Base-by-base conservation (phyloP, 2,329 filamentous ascomycete genomes). In the Aphanoascus verrucosus region DNA sequence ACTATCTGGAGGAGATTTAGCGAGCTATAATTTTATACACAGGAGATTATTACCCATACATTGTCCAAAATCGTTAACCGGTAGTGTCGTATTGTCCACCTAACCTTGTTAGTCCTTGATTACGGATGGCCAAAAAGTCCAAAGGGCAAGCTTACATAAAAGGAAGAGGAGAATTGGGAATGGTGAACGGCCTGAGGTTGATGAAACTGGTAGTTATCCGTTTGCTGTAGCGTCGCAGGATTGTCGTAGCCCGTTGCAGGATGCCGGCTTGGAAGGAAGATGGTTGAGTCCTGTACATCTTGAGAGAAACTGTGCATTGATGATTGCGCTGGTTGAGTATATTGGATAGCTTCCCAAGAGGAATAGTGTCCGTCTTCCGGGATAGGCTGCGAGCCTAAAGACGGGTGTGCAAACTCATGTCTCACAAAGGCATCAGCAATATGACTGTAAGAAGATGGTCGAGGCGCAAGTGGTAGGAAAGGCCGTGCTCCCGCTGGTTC, bases 391-490 rank as follows among this genome's bases (percentile, higher is more conserved):
- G 20, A 20, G 14, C 19, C 5, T 9, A 38, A 15, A 6, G 53
- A 5, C 41, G 38, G 47, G 14, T 44, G 48, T 17, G 53, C 11
- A 43, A 49, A 54, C 6, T 43, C 44, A 20, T 49, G 44, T 37
- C 46, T 43, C 28, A 41, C 53, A 42, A 46, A 38, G 3, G 40
- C 17, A n/a, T 51, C 47, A n/a, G 40, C 4, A 34, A 45, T 17
- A 2, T 47, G 53, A 1, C 42, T 41, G 15, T 47, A 51, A 19
- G 31, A 42, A 3, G 43, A 40, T 17, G 58, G 57, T 34, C 57
- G 54, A 23, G 59, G 59, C 23, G 59, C 59, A 20, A 61, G 53
- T 5, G 59, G 58, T 2, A 58, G 52, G 20, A 61, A 55, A 31
- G 54, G 35, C 11, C 56, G 47, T n/a, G 34, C 19, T 15, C 49